A percentile compares a stretch with the other conserved stretches of the same genome.
phyloP scores from a whole-genome alignment of 1,139 yeast species.

The Kodamaea arcana region DNA sequence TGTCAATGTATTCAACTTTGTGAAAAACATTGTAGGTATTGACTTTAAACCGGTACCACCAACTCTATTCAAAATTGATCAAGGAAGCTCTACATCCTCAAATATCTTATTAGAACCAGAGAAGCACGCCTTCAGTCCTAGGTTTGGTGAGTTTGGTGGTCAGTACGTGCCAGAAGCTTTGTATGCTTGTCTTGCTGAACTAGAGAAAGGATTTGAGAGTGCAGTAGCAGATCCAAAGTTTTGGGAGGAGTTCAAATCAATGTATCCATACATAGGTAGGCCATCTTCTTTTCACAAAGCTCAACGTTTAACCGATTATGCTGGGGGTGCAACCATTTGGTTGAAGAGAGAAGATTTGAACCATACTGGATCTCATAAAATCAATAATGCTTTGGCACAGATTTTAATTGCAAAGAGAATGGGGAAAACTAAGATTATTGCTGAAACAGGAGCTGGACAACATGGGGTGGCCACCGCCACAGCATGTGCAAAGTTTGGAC shows the following conservation, averaged over 20 bases:
- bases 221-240: slow-evolving; percentile 86
- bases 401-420: slow-evolving; percentile 85
- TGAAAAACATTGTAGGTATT: slow-evolving; percentile 65
- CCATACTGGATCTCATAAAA: slow-evolving; percentile 97
- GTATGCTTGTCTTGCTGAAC: slow-evolving; percentile 84
- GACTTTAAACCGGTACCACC: slow-evolving; percentile 41
- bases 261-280: slow-evolving; percentile 88
- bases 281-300: slow-evolving; percentile 93
- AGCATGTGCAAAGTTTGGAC: slow-evolving; percentile 96
- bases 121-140: slow-evolving; percentile 55
- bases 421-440: slow-evolving; percentile 87
- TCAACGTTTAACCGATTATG: slow-evolving; percentile 79
- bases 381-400: slow-evolving; percentile 94
- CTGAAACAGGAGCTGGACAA: slow-evolving; percentile 99
- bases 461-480: slow-evolving; percentile 99
- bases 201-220: slow-evolving; percentile 80
- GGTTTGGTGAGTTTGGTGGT: slow-evolving; percentile 96
- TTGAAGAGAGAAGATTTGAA: slow-evolving; percentile 95
- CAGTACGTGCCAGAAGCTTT: slow-evolving; percentile 97
- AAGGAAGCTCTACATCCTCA: slow-evolving; percentile 18
- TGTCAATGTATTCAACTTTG: slow-evolving; percentile 61
- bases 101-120: slow-evolving; percentile 49
- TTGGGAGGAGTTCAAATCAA: slow-evolving; percentile 86
- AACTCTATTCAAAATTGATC: slow-evolving; percentile 21
- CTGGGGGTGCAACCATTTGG: slow-evolving; percentile 98